A percentile compares a stretch with the other conserved stretches of the same genome.
Conservation (phyloP, 495 filamentous ascomycete genomes). For the Penicillium cinerascens region DNA sequence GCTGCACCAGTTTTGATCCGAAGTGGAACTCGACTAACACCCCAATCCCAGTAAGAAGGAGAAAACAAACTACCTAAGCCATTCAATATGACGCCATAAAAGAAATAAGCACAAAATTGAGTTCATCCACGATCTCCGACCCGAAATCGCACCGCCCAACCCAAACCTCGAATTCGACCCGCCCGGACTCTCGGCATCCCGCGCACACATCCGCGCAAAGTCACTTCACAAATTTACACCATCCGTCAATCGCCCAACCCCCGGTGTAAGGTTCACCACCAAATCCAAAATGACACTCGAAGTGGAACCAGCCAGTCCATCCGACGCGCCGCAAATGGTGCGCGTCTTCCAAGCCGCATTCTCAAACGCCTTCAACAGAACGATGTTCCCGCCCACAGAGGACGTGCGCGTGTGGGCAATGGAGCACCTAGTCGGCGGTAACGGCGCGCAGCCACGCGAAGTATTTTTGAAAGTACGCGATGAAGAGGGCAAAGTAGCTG, state of each 20-base stretch:
- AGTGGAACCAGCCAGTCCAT: slow-evolving; percentile 5
- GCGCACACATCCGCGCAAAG: background rate
- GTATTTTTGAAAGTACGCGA: slow-evolving; percentile 18
- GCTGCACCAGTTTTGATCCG: background rate
- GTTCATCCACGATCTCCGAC: background rate
- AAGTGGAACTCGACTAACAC: background rate
- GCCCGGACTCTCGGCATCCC: background rate
- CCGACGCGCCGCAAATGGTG: slow-evolving; percentile 16
- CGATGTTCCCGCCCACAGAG: slow-evolving; percentile 26
- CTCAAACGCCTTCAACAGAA: slow-evolving; percentile 15
- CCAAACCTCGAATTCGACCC: background rate
- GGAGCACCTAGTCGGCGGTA: background rate
- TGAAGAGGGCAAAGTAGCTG: slow-evolving; percentile 9
- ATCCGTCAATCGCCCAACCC: background rate
- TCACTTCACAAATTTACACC: background rate
- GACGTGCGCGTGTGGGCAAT: slow-evolving; percentile 22
- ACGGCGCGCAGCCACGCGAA: background rate
- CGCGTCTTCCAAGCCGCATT: slow-evolving; percentile 23
- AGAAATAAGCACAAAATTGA: background rate
- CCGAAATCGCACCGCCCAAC: background rate
- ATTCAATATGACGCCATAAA: too few relatives aligned
- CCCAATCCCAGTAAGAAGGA: too few relatives aligned
- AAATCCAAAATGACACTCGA: slow-evolving; percentile 16
- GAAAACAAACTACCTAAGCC: too few relatives aligned
- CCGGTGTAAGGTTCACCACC: too few relatives aligned